Percentiles rank a stretch among this genome's conserved stretches.
phyloP scores from a whole-genome alignment of 345 rosid genomes.

The Eucalyptus melliodora region DNA sequence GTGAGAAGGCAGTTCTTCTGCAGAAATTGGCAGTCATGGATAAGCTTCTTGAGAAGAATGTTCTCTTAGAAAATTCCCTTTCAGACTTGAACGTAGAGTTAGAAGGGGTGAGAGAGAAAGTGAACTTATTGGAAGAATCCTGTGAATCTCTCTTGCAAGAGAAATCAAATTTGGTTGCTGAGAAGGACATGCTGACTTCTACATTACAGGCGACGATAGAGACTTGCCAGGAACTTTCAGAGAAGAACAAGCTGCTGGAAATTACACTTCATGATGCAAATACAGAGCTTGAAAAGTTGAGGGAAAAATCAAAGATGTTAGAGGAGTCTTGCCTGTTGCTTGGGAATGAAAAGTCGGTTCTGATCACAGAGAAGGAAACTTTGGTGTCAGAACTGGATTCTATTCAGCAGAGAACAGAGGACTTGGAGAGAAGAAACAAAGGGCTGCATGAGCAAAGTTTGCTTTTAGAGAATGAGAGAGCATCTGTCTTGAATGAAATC shows the following conservation, averaged over 20 bases:
- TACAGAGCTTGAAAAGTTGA: conserved; percentile 60
- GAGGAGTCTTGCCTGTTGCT: conserved; percentile 51
- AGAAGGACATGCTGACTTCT: conserved; percentile 43
- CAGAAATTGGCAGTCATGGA: conserved; percentile 76
- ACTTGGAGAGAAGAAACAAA: conserved; percentile 36
- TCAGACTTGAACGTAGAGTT: conserved; percentile 82
- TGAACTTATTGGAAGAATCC: conserved; percentile 55
- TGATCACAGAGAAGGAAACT: conserved; percentile 33
- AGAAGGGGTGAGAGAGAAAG: conserved; percentile 55
- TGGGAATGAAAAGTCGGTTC: conserved; percentile 49
- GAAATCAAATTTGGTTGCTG: conserved; percentile 56
- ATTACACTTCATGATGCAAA: conserved; percentile 60
- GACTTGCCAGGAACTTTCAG: conserved; percentile 45
- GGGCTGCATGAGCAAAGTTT: conserved; percentile 33
- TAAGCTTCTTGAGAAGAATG: conserved; percentile 65
- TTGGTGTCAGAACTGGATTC: conserved; percentile 42
- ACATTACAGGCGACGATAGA: conserved; percentile 38
- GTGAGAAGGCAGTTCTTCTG: conserved; percentile 40
- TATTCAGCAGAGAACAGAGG: conserved; percentile 34
- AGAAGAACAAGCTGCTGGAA: conserved; percentile 56
- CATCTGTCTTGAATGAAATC: conserved; percentile 32
- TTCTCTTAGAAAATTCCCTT: conserved; percentile 76
- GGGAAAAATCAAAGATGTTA: conserved; percentile 37
- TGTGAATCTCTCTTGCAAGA: conserved; percentile 43
- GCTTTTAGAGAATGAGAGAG: conserved; percentile 49